These are phyloP conservation scores for Aspergillus tubingensis DNA, from an alignment of 2,329 filamentous ascomycete genomes.

Conservation along the genomic window DNA sequence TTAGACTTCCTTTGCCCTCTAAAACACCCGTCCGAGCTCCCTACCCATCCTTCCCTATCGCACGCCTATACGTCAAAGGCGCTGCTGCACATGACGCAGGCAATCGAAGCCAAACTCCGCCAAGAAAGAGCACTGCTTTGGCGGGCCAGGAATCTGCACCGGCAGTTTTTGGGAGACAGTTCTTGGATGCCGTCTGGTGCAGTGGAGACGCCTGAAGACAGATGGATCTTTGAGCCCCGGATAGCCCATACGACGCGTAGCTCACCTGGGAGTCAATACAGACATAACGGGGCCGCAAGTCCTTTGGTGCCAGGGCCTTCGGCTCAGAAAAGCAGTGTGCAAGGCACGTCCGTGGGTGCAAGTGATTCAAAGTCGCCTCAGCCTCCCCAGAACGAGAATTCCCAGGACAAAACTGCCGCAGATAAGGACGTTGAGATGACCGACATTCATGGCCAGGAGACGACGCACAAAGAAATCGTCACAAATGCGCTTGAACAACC, in stretches of 20 bases:
- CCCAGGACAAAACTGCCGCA: conserved; percentile 6
- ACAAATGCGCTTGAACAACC: conserved; percentile 16
- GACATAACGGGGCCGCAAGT: conserved; percentile 18
- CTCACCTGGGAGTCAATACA: conserved; percentile 19
- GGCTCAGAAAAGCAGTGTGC: conserved; percentile 15
- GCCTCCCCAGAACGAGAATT: conserved; percentile 13
- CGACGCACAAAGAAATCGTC: conserved; percentile 8
- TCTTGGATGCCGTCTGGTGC: conserved; percentile 59
- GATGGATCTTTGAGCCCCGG: conserved; percentile 48
- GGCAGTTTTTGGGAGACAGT: conserved; percentile 61
- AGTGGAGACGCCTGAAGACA: conserved; percentile 55
- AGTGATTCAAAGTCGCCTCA: conserved; percentile 15
- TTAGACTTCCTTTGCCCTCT: conserved; percentile 62
- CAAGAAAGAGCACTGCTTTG: conserved; percentile 59
- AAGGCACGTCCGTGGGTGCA: conserved; percentile 12
- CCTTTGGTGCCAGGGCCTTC: conserved; percentile 13
- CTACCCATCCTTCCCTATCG: conserved; percentile 60
- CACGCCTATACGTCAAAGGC: conserved; percentile 61
- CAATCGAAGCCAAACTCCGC: conserved; percentile 59
- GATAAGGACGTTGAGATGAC: conserved; percentile 40
- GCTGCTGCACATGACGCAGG: conserved; percentile 58
- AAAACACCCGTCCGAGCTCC: conserved; percentile 62
- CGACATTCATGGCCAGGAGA: conserved; percentile 23
- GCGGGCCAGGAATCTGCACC: conserved; percentile 60
- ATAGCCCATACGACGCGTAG: conserved; percentile 20